A percentile compares a stretch with the other conserved stretches of the same genome.
phyloP scores from a whole-genome alignment of 2,329 filamentous ascomycete genomes.

The Penicillium sumatraense region DNA sequence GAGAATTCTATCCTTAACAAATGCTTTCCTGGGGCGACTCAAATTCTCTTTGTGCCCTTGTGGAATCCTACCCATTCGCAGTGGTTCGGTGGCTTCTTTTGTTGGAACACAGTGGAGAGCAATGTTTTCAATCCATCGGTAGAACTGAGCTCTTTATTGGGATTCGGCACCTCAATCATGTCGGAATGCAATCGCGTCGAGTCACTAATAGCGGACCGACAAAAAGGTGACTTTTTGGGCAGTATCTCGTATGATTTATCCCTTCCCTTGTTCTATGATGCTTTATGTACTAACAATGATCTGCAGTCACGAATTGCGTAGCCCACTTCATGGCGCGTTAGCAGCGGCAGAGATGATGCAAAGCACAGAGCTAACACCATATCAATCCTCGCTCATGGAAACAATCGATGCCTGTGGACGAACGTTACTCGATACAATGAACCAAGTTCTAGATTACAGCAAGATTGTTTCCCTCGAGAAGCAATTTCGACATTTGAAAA shows the following conservation, averaged over 20 bases:
- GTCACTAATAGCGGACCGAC: slow-evolving; percentile 42
- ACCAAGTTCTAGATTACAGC: slow-evolving; percentile 48
- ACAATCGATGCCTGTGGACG: slow-evolving; percentile 54
- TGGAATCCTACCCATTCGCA: slow-evolving; percentile 37
- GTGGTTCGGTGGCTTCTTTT: slow-evolving; percentile 34
- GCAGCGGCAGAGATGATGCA: slow-evolving; percentile 16
- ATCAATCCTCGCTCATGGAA: slow-evolving; percentile 43
- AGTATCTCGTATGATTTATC: slow-evolving; percentile 43
- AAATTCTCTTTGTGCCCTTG: slow-evolving; percentile 34
- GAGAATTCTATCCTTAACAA: slow-evolving; percentile 13
- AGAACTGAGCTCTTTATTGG: slow-evolving; percentile 40
- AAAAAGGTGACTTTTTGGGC: slow-evolving; percentile 57
- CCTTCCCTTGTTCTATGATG: neutral
- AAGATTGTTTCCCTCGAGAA: slow-evolving; percentile 50
- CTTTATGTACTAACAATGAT: neutral
- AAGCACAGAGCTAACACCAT: slow-evolving; percentile 25
- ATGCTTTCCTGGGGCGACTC: slow-evolving; percentile 29
- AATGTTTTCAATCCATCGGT: slow-evolving; percentile 24
- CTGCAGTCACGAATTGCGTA: slow-evolving; percentile 11
- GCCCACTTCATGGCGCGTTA: slow-evolving; percentile 14
- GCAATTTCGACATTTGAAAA: slow-evolving; percentile 10
- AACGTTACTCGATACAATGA: slow-evolving; percentile 52
- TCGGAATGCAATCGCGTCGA: slow-evolving; percentile 43
- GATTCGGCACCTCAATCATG: slow-evolving; percentile 42
- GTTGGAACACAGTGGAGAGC: slow-evolving; percentile 32